Percentiles rank a stretch among this genome's conserved stretches.
These are phyloP conservation scores for Barnettozyma botsteinii DNA, from an alignment of 805 yeast species.

Conservation along the genomic window DNA sequence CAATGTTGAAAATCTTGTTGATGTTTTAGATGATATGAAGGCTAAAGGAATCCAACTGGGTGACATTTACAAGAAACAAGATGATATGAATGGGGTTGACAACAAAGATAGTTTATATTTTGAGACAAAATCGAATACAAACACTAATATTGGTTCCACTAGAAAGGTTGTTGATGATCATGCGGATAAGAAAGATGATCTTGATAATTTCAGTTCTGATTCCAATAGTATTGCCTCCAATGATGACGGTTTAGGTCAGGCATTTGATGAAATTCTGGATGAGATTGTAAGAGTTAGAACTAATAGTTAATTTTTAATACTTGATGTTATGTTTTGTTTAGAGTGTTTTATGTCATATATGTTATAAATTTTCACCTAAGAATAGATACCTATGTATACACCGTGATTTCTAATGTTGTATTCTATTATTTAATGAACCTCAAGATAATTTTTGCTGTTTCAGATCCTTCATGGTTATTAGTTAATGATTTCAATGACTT, in stretches of 20 bases:
- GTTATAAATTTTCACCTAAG: too few relatives aligned
- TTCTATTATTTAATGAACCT: conserved; percentile 9
- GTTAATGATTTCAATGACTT: neutral
- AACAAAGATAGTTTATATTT: conserved; percentile 9
- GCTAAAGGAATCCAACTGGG: conserved; percentile 36
- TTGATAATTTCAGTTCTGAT: neutral
- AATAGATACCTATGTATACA: too few relatives aligned
- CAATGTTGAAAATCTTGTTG: conserved; percentile 33
- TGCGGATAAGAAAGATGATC: neutral
- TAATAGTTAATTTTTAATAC: neutral
- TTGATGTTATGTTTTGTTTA: neutral
- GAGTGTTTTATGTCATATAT: neutral
- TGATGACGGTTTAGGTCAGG: conserved; percentile 6
- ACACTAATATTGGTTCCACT: conserved; percentile 7
- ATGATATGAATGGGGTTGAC: neutral
- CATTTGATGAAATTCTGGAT: conserved; percentile 12
- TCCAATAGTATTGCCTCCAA: neutral
- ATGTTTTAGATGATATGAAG: conserved; percentile 34
- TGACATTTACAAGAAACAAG: conserved; percentile 24
- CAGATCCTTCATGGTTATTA: conserved; percentile 8
- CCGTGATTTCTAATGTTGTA: too few relatives aligned
- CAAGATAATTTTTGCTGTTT: conserved; percentile 11
- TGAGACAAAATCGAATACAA: conserved; percentile 20
- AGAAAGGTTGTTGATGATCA: neutral
- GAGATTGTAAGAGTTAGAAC: conserved; percentile 11